Evolutionary conservation across 257 asterid genomes (phyloP), one percentile per base, ranked within the genome.

Genomic region (Forsythia suspensa): DNA sequence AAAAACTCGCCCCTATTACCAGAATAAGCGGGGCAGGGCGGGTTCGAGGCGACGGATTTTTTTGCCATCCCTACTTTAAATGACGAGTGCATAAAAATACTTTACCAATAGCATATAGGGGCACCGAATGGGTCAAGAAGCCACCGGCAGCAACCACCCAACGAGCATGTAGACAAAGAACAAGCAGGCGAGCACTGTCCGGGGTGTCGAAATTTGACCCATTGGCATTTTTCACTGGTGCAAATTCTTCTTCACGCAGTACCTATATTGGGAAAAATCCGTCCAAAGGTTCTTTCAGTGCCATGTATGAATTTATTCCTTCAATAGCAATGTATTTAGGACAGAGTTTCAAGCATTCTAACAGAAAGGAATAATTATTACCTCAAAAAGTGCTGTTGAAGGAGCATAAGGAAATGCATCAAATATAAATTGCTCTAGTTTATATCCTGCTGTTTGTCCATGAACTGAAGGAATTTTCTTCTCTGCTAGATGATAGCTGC

Each of bases 81-180:
- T 52, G 16, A 18, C 2, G 5, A 20, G 38, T 8, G 72, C 7
- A 48, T n/a, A 38, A 69, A n/a, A 67, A 70, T 40, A 6, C n/a
- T 63, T 65, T 85, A 92, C 98, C 98, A 59, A 98, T 95, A 21
- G 89, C 85, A 84, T 95, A 90, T 82, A 93, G 87, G 76, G 98
- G 99, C 76, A 93, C 98, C 1, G 98, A 93, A 84, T 93, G 99
- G 75, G 98, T 95, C 90, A 95, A 84, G 89, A 95, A 95, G 72
- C 99, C 99, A 70, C 99, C 98, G 7, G 99, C 99, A 41, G 97
- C 97, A 84, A 89, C 90, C 76, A 95, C 99, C 99, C 98, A 95
- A 72, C 97, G 96, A 61, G 99, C 74, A 8, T 95, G 98, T 84
- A 93, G 92, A 76, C 97, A 96, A 74, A 95, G 98, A 81, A 95